These are phyloP conservation scores for Neurospora cerealis DNA, from an alignment of 495 filamentous ascomycete species.

Conservation along the genomic window DNA sequence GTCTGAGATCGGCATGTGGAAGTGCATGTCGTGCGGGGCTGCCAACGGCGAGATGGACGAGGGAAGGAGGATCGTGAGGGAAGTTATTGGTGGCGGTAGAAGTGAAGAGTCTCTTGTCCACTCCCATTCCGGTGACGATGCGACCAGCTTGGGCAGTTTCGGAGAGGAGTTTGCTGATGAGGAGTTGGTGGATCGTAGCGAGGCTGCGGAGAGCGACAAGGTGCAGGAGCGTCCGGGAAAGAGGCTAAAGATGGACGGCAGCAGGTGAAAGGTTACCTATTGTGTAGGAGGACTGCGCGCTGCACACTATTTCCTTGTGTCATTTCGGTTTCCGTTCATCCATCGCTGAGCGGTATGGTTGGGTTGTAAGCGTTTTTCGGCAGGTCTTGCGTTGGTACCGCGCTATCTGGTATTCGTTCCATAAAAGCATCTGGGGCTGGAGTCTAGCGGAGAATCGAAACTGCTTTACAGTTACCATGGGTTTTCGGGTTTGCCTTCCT, in stretches of 20 bases:
- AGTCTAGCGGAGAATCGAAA: neutral
- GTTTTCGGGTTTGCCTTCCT: neutral
- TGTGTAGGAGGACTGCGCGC: neutral
- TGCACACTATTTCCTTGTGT: neutral
- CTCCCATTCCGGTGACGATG: neutral
- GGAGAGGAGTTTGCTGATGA: neutral
- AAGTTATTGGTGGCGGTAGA: constrained; percentile 28
- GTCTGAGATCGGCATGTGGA: constrained; percentile 79
- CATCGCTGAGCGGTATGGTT: neutral
- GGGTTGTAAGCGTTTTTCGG: neutral
- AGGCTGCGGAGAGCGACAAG: neutral
- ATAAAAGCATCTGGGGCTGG: neutral
- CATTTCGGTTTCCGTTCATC: neutral
- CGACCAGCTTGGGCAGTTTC: neutral
- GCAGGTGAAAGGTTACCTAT: neutral
- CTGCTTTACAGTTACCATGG: neutral
- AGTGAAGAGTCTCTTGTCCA: neutral
- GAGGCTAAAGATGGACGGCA: neutral
- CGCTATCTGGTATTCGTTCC: neutral
- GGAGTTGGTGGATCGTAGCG: neutral
- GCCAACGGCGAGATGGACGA: constrained; percentile 72
- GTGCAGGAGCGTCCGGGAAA: neutral
- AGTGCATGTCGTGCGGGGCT: constrained; percentile 74
- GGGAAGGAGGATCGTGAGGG: constrained; percentile 47
- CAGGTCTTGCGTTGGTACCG: neutral